phyloP scores from a whole-genome alignment of 2,329 filamentous ascomycete genomes.

The Phaeophleospora eucalypticola region DNA sequence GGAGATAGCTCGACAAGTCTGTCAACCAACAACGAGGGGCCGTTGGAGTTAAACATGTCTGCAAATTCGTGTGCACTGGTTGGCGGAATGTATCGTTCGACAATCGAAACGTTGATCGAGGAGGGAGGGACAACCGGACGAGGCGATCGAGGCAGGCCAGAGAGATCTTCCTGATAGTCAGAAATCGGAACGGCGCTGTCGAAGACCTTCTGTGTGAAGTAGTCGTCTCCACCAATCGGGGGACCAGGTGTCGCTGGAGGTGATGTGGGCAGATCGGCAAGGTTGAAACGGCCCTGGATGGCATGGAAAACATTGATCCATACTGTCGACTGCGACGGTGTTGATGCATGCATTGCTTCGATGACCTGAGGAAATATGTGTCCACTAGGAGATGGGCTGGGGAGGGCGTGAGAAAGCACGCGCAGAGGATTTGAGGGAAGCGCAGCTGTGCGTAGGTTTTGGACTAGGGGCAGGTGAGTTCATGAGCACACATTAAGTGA shows the following conservation, averaged over 20 bases:
- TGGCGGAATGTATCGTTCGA: slow-evolving; percentile 64
- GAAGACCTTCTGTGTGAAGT: slow-evolving; percentile 60
- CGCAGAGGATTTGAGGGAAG: slow-evolving; percentile 44
- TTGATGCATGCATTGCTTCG: slow-evolving; percentile 51
- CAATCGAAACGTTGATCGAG: slow-evolving; percentile 57
- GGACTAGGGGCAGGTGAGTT: slow-evolving; percentile 31
- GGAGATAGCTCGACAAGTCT: slow-evolving; percentile 57
- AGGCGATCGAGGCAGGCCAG: slow-evolving; percentile 49
- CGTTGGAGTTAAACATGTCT: slow-evolving; percentile 53
- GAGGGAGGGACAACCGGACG: slow-evolving; percentile 57
- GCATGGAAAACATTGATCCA: slow-evolving; percentile 64
- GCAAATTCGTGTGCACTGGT: slow-evolving; percentile 55
- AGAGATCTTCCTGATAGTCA: slow-evolving; percentile 54
- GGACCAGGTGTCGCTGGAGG: slow-evolving; percentile 56
- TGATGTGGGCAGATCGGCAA: slow-evolving; percentile 60
- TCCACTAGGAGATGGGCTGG: slow-evolving; percentile 49
- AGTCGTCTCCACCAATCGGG: slow-evolving; percentile 52
- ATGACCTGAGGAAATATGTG: slow-evolving; percentile 55
- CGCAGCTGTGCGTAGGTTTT: slow-evolving; percentile 33
- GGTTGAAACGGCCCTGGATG: slow-evolving; percentile 58
- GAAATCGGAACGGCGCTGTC: slow-evolving; percentile 58
- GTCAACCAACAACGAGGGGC: slow-evolving; percentile 57
- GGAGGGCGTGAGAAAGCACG: slow-evolving; percentile 58
- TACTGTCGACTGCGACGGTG: slow-evolving; percentile 48
- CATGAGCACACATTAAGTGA: too few species aligned